phyloP scores from a whole-genome alignment of 2,329 filamentous ascomycete species.

The Chrysoporthe cubensis region DNA sequence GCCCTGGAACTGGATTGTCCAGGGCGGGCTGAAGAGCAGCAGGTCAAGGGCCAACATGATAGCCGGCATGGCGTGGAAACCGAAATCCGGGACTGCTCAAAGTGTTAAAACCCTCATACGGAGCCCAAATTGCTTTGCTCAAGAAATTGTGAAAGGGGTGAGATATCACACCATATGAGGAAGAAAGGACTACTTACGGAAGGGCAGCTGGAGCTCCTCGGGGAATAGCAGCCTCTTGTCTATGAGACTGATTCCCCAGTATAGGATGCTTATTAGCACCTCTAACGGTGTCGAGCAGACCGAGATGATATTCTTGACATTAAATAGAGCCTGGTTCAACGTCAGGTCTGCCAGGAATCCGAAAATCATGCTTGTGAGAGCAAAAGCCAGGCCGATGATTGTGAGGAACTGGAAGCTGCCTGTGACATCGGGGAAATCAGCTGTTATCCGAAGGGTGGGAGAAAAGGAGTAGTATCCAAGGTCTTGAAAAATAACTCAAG shows the following conservation, averaged over 20 bases:
- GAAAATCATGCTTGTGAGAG: conserved; percentile 62
- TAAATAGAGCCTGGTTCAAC: conserved; percentile 60
- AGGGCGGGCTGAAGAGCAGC: conserved; percentile 72
- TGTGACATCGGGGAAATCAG: not conserved
- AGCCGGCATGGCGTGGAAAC: conserved; percentile 67
- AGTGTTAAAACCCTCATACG: not conserved
- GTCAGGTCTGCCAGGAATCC: conserved; percentile 69
- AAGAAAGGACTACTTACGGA: conserved; percentile 33
- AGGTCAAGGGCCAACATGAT: conserved; percentile 68
- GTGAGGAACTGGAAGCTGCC: conserved; percentile 69
- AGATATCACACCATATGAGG: not conserved
- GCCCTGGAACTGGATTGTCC: conserved; percentile 65
- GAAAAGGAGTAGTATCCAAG: too few relatives aligned
- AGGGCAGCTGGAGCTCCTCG: conserved; percentile 58
- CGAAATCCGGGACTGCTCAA: conserved; percentile 56
- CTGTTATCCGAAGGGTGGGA: too few relatives aligned
- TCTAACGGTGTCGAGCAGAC: conserved; percentile 71
- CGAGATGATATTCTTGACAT: conserved; percentile 68
- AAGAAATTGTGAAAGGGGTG: not conserved
- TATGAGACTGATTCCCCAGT: conserved; percentile 69
- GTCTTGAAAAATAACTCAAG: not conserved
- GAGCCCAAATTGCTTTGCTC: not conserved
- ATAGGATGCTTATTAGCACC: conserved; percentile 71
- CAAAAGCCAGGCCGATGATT: conserved; percentile 69
- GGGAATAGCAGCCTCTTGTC: conserved; percentile 57